Evolutionary conservation across 306 rosid genomes (phyloP), one percentile per base, ranked within the genome.

Genomic region (Lathyrus aphaca): DNA sequence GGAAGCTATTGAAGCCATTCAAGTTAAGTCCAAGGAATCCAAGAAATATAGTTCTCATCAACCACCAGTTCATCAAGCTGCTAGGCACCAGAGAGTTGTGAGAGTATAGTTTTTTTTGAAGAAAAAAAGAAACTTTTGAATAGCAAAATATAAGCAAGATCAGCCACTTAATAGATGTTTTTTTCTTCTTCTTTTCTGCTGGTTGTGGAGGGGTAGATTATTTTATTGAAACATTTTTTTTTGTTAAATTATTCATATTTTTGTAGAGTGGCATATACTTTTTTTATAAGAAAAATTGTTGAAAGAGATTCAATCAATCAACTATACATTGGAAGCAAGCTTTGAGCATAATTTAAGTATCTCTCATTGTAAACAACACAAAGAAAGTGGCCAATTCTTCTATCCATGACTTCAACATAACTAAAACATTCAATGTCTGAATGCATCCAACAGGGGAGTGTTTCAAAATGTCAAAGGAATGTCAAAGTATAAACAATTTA

Each of bases 1-100:
- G 82, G 88, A 84, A 80, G 71, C n/a, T 35, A 79, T 93, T 18
- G 86, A 82, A 71, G 80, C 84, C 17, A 71, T 81, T 16, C 61
- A 79, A 12, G 78, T 25, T 21, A 84, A 75, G 21, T 79, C 86
- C 38, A 88, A 82, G 64, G 72, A 49, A 56, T 51, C 80, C 35
- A 82, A 65, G 57, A 73, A 57, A 45, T n/a, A 37, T 15, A 27
- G 19, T 18, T 42, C 59, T 48, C 54, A 38, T 17, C 73, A 56
- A 8, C 1, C 69, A 17, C 69, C 50, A 2, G 5, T 62, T 62
- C 10, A 27, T 18, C 65, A 23, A 25, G 62, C 39, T 44, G 43
- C 70, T 12, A n/a, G 80, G 50, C 64, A 67, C 5, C 48, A 38
- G 0, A 75, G 56, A 61, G 77, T 15, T 66, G 65, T 67, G 14